Evolutionary conservation across 148 eudicot genomes (phyloP).

Genomic region (Rheum nobile): DNA sequence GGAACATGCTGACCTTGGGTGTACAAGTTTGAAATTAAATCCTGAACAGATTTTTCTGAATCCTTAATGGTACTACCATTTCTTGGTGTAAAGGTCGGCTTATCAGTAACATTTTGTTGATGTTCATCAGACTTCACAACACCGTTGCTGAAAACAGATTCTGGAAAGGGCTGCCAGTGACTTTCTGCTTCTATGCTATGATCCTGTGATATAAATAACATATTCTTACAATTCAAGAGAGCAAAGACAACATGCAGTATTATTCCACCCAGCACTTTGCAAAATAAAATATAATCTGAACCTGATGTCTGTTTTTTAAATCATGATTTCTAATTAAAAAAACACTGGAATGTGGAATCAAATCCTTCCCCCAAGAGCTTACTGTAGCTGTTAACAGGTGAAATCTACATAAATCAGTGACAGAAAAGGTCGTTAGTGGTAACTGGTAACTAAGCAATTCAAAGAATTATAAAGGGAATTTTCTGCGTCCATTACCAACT

Average conservation of each 20-base stretch:
- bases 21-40: constrained; percentile 58
- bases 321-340: not conserved
- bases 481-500: not conserved
- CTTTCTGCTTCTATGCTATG: constrained; percentile 17
- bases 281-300: not conserved
- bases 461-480: not conserved
- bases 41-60: constrained; percentile 39
- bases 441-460: not conserved
- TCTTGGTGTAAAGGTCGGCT: constrained; percentile 20
- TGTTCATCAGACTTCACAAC: constrained; percentile 34
- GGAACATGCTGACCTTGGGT: constrained; percentile 38
- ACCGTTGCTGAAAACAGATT: constrained; percentile 54
- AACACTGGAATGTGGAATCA: not conserved
- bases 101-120: constrained; percentile 19
- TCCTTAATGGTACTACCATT: constrained; percentile 25
- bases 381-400: not conserved
- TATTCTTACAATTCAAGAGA: not conserved
- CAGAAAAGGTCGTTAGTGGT: not conserved
- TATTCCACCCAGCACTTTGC: not conserved
- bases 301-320: not conserved
- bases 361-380: not conserved
- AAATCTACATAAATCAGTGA: not conserved
- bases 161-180: constrained; percentile 41
- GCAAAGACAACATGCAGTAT: not conserved
- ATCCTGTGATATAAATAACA: constrained; percentile 24